Percentiles rank a stretch among this genome's conserved stretches.
phyloP scores from a whole-genome alignment of 2,329 filamentous ascomycete species.

The Aureobasidium leucospermi region DNA sequence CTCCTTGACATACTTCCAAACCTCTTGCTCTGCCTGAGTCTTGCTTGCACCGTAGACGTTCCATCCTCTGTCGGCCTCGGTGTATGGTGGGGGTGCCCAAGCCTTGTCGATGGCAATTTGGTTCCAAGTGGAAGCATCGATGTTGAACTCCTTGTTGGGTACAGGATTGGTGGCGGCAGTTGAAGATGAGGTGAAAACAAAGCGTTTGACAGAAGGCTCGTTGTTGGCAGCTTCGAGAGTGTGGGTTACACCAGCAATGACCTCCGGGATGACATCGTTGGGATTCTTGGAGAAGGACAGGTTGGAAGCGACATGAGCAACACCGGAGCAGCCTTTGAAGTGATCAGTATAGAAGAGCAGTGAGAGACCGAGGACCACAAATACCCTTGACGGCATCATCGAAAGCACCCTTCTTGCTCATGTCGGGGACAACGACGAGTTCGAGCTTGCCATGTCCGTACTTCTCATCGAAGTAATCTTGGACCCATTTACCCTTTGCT shows the following conservation, averaged over 20 bases:
- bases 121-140: slow-evolving; percentile 33
- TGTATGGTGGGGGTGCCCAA: slow-evolving; percentile 27
- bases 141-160: slow-evolving; percentile 28
- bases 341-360: background rate
- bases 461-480: slow-evolving; percentile 20
- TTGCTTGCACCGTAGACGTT: slow-evolving; percentile 42
- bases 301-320: slow-evolving; percentile 41
- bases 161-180: slow-evolving; percentile 29
- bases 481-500: slow-evolving; percentile 21
- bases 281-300: slow-evolving; percentile 34
- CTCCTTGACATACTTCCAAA: slow-evolving; percentile 41
- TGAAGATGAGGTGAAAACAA: slow-evolving; percentile 39
- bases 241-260: slow-evolving; percentile 30
- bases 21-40: slow-evolving; percentile 37
- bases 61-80: slow-evolving; percentile 19
- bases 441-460: slow-evolving; percentile 30
- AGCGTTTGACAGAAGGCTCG: slow-evolving; percentile 34
- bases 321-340: slow-evolving; percentile 32
- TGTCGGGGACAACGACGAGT: slow-evolving; percentile 32
- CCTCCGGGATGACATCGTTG: slow-evolving; percentile 36
- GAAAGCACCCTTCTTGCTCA: slow-evolving; percentile 32
- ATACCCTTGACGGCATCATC: slow-evolving; percentile 33
- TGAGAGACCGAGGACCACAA: background rate
- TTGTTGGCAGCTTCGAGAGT: slow-evolving; percentile 36
- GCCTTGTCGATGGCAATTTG: slow-evolving; percentile 28